A percentile compares a stretch with the other conserved stretches of the same genome.
These are phyloP conservation scores for Sordariomycetes sp. DNA, from an alignment of 2,329 filamentous ascomycete genomes.

Conservation along the genomic window DNA sequence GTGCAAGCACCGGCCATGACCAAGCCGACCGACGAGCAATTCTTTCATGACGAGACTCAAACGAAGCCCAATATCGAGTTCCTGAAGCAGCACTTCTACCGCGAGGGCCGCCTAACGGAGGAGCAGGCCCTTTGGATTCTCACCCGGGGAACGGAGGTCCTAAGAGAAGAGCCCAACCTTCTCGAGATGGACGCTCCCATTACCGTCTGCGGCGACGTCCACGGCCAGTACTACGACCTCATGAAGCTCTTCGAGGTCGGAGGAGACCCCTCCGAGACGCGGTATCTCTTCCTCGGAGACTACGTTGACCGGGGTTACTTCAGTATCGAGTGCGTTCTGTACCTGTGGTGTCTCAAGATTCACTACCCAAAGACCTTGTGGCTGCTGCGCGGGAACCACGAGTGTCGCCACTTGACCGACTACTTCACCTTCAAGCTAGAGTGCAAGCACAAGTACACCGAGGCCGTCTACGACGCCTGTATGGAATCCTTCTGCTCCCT, in stretches of 20 bases:
- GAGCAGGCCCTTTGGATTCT: conserved; percentile 97
- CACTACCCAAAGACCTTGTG: conserved; percentile 97
- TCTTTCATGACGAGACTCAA: conserved; percentile 78
- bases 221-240: conserved; percentile 97
- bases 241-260: conserved; percentile 99
- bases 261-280: conserved; percentile 88
- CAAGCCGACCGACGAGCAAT: conserved; percentile 87
- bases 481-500: conserved; percentile 96
- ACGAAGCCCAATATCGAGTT: conserved; percentile 88
- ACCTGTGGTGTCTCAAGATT: conserved; percentile 97
- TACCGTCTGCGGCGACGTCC: conserved; percentile 95
- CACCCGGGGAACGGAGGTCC: conserved; percentile 72
- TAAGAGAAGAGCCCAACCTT: conserved; percentile 85
- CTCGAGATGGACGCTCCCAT: conserved; percentile 99
- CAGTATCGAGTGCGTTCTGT: conserved; percentile 97
- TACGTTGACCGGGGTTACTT: conserved; percentile 99
- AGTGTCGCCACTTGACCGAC: conserved; percentile 96
- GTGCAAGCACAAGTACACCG: conserved; percentile 99
- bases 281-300: conserved; percentile 94
- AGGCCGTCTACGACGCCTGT: conserved; percentile 91
- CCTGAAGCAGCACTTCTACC: conserved; percentile 96
- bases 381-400: conserved; percentile 95
- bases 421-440: conserved; percentile 99
- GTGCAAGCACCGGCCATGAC: conserved; percentile 94
- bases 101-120: conserved; percentile 91